Evolutionary conservation across 371 early-diverging fungal species (phyloP), one percentile per base, ranked within the genome.

Genomic region (Mortierella sp.): DNA sequence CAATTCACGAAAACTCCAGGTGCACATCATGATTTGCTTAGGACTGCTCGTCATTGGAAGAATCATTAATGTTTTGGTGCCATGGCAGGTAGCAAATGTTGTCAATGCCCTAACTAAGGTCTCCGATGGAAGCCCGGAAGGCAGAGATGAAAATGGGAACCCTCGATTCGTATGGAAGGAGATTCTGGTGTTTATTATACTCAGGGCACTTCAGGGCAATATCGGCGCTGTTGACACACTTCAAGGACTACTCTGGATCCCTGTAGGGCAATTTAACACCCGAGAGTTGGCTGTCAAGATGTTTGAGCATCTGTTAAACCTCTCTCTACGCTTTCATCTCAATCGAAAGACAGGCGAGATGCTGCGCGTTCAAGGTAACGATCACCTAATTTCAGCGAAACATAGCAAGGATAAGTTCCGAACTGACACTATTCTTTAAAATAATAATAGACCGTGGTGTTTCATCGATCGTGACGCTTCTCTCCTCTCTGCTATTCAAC

Each of bases 261-360:
- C 97, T 2, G 92, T 98, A 8, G 93, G 94, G 3, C 97, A 95
- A 85, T 93, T 88, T 83, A 95, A 95, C n/a, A 95, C 97, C 0
- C 89, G 94, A 34, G 90, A 93, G 64, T 86, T 97, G 26, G 93
- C 95, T 7, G 92, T 97, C 22, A 86, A 89, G 34, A 92, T 96
- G 92, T 94, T 98, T 68, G 84, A 88, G 61, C 98, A 98, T 82
- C 80, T 98, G 55, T 95, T 66, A 71, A 86, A 85, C 26, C 88
- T 97, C 29, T 94, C 95, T 0, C 79, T 97, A 28, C 86, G 93
- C n/a, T 98, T 92, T 75, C 97, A 98, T 73, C 89, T 97, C 64
- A 94, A 92, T 63, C 91, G 97, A 61, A 97, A 97, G 79, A 98
- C 98, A 0, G 97, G 97, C n/a, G 97, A 96, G 72, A 92, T 95